Conservation (phyloP, 148 eudicot genomes). For the Vaccinium macrocarpon region DNA sequence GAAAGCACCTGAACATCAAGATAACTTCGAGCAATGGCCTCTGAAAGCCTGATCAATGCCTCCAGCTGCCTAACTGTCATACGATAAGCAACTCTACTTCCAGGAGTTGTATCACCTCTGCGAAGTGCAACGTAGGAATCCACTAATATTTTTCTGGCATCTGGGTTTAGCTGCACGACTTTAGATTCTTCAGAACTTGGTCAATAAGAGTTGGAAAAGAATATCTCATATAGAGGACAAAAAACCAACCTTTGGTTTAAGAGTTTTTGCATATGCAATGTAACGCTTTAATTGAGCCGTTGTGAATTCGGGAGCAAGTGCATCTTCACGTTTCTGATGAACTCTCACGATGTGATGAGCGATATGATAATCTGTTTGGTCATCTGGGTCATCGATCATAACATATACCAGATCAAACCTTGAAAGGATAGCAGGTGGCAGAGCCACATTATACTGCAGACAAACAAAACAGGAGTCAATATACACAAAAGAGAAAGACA, state of each 20-base stretch:
- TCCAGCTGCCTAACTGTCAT: slow-evolving; percentile 99
- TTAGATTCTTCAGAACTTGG: neutral
- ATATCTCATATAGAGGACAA: neutral
- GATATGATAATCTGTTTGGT: slow-evolving; percentile 87
- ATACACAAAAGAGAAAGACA: neutral
- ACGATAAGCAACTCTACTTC: slow-evolving; percentile 93
- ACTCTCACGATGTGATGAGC: slow-evolving; percentile 95
- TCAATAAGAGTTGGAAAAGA: slow-evolving; percentile 5
- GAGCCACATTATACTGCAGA: slow-evolving; percentile 93
- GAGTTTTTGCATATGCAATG: slow-evolving; percentile 78
- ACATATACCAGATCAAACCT: slow-evolving; percentile 98
- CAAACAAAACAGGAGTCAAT: slow-evolving; percentile 5
- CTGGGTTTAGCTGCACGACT: slow-evolving; percentile 62
- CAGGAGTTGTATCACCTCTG: slow-evolving; percentile 89
- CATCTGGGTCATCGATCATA: slow-evolving; percentile 99
- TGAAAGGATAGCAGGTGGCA: slow-evolving; percentile 97
- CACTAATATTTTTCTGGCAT: slow-evolving; percentile 81
- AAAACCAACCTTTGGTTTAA: slow-evolving; percentile 74
- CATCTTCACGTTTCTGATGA: slow-evolving; percentile 90
- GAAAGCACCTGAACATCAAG: slow-evolving; percentile 63
- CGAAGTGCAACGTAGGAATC: slow-evolving; percentile 89
- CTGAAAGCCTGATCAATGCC: slow-evolving; percentile 90
- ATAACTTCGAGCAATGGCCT: slow-evolving; percentile 84
- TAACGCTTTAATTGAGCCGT: slow-evolving; percentile 87
- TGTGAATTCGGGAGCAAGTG: slow-evolving; percentile 81